These are phyloP conservation scores for Penicillium sp. DNA, from an alignment of 2,329 filamentous ascomycete species.

Conservation along the genomic window DNA sequence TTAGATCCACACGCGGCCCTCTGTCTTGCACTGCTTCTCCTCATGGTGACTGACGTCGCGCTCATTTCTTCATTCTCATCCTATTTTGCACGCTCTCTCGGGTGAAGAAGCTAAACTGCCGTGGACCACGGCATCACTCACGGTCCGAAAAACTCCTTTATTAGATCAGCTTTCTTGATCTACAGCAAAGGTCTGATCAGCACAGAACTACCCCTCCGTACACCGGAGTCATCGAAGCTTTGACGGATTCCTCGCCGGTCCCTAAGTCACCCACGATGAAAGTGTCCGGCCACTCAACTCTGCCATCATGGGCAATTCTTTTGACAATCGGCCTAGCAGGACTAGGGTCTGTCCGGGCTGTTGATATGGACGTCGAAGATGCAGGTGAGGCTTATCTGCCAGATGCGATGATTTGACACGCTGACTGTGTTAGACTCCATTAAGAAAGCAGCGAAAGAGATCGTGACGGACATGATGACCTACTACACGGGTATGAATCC, in stretches of 20 bases:
- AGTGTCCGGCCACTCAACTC: slow-evolving; percentile 6
- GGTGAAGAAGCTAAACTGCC: background rate
- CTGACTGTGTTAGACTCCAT: slow-evolving; percentile 43
- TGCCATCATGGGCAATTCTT: slow-evolving; percentile 21
- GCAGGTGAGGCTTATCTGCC: slow-evolving; percentile 5
- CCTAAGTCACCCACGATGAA: slow-evolving; percentile 12
- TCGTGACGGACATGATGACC: slow-evolving; percentile 52
- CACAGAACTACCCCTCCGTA: background rate
- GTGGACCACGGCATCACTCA: background rate
- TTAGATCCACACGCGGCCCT: slow-evolving; percentile 10
- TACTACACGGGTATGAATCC: slow-evolving; percentile 53
- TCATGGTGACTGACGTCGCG: slow-evolving; percentile 4
- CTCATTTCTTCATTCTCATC: background rate
- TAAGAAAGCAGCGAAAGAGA: slow-evolving; percentile 46
- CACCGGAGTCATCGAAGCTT: too few relatives aligned
- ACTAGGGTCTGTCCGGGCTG: slow-evolving; percentile 15
- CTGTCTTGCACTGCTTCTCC: background rate
- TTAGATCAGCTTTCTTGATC: too few relatives aligned
- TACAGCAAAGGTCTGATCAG: background rate
- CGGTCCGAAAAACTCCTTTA: too few relatives aligned
- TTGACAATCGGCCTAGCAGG: slow-evolving; percentile 18
- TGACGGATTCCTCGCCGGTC: background rate
- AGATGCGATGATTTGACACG: background rate
- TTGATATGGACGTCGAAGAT: slow-evolving; percentile 20
- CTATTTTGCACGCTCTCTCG: background rate